A percentile compares a stretch with the other conserved stretches of the same genome.
Evolutionary conservation across 257 asterid genomes (phyloP).

Genomic region (Plantago ovata): DNA sequence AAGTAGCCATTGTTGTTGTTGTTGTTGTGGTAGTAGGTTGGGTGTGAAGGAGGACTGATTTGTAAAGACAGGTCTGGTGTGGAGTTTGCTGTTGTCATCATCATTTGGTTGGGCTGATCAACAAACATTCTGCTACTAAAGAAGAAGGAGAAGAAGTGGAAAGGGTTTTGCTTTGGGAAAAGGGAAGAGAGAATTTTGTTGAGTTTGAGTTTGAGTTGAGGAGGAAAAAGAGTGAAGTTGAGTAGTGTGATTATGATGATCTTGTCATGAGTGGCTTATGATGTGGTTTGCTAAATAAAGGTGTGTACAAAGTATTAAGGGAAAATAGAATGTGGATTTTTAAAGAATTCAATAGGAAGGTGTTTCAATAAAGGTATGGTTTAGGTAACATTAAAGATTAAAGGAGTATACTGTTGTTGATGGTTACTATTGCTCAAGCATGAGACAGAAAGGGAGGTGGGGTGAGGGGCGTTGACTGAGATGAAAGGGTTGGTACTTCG

Average conservation of each 20-base stretch:
- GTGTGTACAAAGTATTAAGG: background rate
- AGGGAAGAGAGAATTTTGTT: constrained; percentile 1
- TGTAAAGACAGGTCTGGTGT: constrained; percentile 76
- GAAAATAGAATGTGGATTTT: background rate
- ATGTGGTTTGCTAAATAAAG: constrained; percentile 28
- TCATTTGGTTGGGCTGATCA: constrained; percentile 27
- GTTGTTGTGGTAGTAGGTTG: background rate
- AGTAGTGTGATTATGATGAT: constrained; percentile 18
- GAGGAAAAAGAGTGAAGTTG: too few species aligned
- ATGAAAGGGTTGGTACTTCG: background rate
- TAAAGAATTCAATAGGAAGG: background rate
- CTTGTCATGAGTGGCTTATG: constrained; percentile 58
- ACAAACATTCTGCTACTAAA: constrained; percentile 19
- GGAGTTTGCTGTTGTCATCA: constrained; percentile 28
- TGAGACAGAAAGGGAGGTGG: too few species aligned
- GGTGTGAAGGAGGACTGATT: constrained; percentile 34
- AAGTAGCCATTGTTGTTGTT: constrained; percentile 25
- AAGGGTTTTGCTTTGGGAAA: constrained; percentile 12
- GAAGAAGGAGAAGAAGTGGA: background rate
- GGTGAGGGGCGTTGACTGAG: constrained; percentile 5
- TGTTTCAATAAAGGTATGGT: background rate
- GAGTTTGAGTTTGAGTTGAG: background rate
- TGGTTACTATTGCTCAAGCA: too few species aligned
- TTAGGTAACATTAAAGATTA: background rate
- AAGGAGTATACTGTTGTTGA: background rate